These are phyloP conservation scores for Entomortierella beljakovae DNA, from an alignment of 192 early-diverging fungal species.

Conservation along the genomic window DNA sequence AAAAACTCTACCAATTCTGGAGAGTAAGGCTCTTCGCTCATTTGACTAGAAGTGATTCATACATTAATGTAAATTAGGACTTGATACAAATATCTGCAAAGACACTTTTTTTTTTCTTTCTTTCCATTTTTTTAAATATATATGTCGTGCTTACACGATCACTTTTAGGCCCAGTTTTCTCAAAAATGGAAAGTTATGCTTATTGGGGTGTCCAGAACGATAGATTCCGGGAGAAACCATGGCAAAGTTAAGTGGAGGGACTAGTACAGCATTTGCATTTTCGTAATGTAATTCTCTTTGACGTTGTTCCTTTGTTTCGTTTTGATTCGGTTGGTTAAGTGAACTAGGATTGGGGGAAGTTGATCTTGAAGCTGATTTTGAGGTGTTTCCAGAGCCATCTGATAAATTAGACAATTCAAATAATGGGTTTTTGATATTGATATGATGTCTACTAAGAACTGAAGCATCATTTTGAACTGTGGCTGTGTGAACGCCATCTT, in stretches of 20 bases:
- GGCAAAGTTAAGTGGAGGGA: slow-evolving; percentile 95
- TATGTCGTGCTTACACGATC: slow-evolving; percentile 92
- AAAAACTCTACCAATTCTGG: slow-evolving; percentile 82
- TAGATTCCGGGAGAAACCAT: slow-evolving; percentile 95
- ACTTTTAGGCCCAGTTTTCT: slow-evolving; percentile 84
- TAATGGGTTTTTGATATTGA: slow-evolving; percentile 2
- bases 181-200: slow-evolving; percentile 92
- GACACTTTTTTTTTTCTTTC: too few species aligned
- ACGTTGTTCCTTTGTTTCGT: slow-evolving; percentile 13
- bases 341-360: not conserved
- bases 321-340: not conserved
- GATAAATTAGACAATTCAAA: not conserved
- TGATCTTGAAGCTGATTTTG: slow-evolving; percentile 15
- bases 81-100: too few species aligned
- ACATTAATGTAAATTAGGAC: too few species aligned
- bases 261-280: slow-evolving; percentile 66
- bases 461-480: slow-evolving; percentile 5
- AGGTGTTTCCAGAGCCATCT: not conserved
- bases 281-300: slow-evolving; percentile 53
- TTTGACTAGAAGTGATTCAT: slow-evolving; percentile 55
- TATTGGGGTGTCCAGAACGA: slow-evolving; percentile 93
- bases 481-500: slow-evolving; percentile 21
- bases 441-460: too few species aligned
- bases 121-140: too few species aligned
- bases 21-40: slow-evolving; percentile 74